A percentile compares a stretch with the other conserved stretches of the same genome.
phyloP scores from a whole-genome alignment of 495 filamentous ascomycete genomes.

The Pseudevernia furfuracea region DNA sequence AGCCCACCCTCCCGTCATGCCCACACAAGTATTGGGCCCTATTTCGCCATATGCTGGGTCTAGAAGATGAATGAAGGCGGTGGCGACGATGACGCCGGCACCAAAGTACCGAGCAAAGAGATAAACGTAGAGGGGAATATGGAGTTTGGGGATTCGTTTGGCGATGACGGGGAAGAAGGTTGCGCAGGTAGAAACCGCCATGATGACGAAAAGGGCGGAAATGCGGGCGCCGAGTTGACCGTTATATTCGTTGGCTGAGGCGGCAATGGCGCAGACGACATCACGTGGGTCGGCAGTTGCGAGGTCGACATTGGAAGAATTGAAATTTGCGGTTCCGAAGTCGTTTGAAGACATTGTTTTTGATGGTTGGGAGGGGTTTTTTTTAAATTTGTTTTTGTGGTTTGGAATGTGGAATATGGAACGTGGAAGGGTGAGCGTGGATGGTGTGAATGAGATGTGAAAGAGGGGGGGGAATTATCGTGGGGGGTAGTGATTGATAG shows the following conservation, averaged over 20 bases:
- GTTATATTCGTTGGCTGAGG: slow-evolving; percentile 37
- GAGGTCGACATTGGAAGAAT: slow-evolving; percentile 37
- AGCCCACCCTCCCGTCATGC: slow-evolving; percentile 46
- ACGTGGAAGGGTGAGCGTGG: neutral
- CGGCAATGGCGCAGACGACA: slow-evolving; percentile 35
- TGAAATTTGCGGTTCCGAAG: slow-evolving; percentile 23
- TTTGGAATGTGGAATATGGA: neutral
- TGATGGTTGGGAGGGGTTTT: neutral
- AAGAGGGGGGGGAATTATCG: neutral
- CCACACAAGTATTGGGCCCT: slow-evolving; percentile 46
- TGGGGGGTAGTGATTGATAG: neutral
- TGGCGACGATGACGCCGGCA: slow-evolving; percentile 63
- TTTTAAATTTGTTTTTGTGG: neutral
- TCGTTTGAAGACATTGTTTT: slow-evolving; percentile 1
- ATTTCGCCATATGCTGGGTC: slow-evolving; percentile 49
- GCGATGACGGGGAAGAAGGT: slow-evolving; percentile 62
- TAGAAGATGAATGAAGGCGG: slow-evolving; percentile 55
- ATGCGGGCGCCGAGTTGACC: slow-evolving; percentile 39
- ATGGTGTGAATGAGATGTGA: neutral
- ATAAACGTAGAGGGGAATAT: slow-evolving; percentile 58
- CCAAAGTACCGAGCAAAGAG: slow-evolving; percentile 70
- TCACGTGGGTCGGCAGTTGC: slow-evolving; percentile 31
- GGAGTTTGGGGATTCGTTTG: slow-evolving; percentile 44
- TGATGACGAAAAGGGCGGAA: slow-evolving; percentile 42
- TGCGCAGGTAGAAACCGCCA: slow-evolving; percentile 34